Conservation (phyloP, 2,329 filamentous ascomycete species). For the Ceratocystis diversiconidia region DNA sequence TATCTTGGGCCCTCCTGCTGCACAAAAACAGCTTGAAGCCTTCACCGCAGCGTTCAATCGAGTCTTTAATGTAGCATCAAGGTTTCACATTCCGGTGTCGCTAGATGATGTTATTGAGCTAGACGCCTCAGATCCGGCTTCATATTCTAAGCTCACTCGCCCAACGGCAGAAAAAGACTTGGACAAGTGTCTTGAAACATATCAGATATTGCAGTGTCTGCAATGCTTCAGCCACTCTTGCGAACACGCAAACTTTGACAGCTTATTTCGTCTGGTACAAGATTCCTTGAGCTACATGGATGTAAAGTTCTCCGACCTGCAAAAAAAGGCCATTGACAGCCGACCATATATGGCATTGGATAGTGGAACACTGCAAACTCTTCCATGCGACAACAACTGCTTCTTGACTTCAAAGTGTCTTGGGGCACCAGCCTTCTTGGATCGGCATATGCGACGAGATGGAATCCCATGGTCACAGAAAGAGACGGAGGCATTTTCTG, state of each 20-base stretch:
- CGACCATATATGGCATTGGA: conserved; percentile 4
- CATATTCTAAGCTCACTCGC: conserved; percentile 1
- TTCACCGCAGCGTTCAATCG: conserved; percentile 44
- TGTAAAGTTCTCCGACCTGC: conserved; percentile 7
- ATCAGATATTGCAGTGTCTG: conserved; percentile 42
- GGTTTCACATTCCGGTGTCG: conserved; percentile 29
- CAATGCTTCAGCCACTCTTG: conserved; percentile 47
- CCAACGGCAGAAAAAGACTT: conserved; percentile 6
- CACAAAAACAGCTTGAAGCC: conserved; percentile 1
- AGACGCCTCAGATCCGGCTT: conserved; percentile 9
- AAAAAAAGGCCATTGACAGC: conserved; percentile 3
- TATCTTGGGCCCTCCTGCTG: background rate
- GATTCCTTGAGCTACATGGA: conserved; percentile 10
- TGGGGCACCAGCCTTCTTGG: background rate
- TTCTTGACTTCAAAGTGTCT: conserved; percentile 1
- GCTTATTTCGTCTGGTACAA: conserved; percentile 10
- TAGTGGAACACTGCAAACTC: background rate
- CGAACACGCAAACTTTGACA: conserved; percentile 45
- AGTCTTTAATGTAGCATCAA: conserved; percentile 31
- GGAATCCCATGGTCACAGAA: background rate
- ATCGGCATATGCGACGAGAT: conserved; percentile 7
- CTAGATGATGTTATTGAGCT: conserved; percentile 38
- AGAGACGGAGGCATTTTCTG: conserved; percentile 5
- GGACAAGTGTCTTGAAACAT: conserved; percentile 34
- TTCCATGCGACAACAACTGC: conserved; percentile 13